Percentiles rank a stretch among this genome's conserved stretches.
Evolutionary conservation across 345 rosid species (phyloP).

Genomic region (Combretum micranthum): DNA sequence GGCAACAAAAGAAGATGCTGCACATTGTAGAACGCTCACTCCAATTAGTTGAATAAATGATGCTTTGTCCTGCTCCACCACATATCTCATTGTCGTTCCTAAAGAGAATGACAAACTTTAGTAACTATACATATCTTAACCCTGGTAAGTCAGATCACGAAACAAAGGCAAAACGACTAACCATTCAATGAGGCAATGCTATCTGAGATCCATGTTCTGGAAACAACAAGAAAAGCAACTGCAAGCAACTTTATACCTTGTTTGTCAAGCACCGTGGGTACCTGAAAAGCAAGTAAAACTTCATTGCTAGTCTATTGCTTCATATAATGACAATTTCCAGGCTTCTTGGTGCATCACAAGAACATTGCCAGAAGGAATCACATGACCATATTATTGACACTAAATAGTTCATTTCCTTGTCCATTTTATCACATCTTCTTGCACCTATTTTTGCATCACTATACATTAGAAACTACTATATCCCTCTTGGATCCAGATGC

Average conservation of each 20-base stretch:
- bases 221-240: slow-evolving; percentile 78
- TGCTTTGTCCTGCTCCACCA: slow-evolving; percentile 90
- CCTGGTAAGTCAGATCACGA: slow-evolving; percentile 8
- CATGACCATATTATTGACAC: too few relatives aligned
- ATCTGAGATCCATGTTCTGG: slow-evolving; percentile 93
- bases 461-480: too few relatives aligned
- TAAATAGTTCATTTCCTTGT: too few relatives aligned
- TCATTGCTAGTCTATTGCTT: background rate
- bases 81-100: slow-evolving; percentile 96
- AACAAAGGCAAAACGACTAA: slow-evolving; percentile 16
- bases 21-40: slow-evolving; percentile 87
- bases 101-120: slow-evolving; percentile 18
- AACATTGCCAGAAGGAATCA: too few relatives aligned
- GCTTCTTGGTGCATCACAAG: too few relatives aligned
- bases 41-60: slow-evolving; percentile 81
- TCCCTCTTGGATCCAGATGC: too few relatives aligned
- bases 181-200: slow-evolving; percentile 96
- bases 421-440: too few relatives aligned
- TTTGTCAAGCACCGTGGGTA: slow-evolving; percentile 80
- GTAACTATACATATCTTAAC: slow-evolving; percentile 9
- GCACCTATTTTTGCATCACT: too few relatives aligned
- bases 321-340: too few relatives aligned
- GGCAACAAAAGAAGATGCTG: slow-evolving; percentile 87
- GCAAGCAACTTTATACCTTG: slow-evolving; percentile 90
- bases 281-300: slow-evolving; percentile 36